Percentiles rank a stretch among this genome's conserved stretches.
phyloP scores from a whole-genome alignment of 306 rosid species.

The Arachis hypogaea region DNA sequence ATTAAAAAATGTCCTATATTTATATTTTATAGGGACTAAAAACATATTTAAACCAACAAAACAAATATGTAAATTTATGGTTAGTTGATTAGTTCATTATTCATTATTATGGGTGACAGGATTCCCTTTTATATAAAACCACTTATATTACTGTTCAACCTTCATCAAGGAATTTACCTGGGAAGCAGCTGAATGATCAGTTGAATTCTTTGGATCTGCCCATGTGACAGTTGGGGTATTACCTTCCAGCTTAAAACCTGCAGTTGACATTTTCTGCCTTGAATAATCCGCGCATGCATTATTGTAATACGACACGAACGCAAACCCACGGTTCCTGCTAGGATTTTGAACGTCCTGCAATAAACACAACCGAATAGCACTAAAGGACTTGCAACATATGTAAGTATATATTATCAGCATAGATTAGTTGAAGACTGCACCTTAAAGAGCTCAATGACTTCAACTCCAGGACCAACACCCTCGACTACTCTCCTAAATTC shows the following conservation, averaged over 20 bases:
- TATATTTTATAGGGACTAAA: neutral
- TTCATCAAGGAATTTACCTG: conserved; percentile 60
- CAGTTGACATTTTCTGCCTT: conserved; percentile 82
- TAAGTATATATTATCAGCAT: conserved; percentile 27
- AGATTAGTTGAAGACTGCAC: conserved; percentile 47
- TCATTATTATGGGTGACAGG: neutral
- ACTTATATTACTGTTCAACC: conserved; percentile 17
- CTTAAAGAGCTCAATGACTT: conserved; percentile 91
- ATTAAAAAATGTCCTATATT: no score
- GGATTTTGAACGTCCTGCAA: conserved; percentile 90
- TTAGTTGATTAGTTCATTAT: neutral
- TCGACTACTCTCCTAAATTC: conserved; percentile 78
- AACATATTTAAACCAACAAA: neutral
- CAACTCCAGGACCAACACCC: conserved; percentile 96
- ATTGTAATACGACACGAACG: conserved; percentile 91
- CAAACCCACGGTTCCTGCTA: conserved; percentile 93
- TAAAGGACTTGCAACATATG: conserved; percentile 22
- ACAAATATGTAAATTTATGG: neutral
- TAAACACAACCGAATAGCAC: conserved; percentile 18
- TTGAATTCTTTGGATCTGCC: conserved; percentile 93
- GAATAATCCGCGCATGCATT: conserved; percentile 99
- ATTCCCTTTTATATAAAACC: no score
- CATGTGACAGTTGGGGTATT: conserved; percentile 92
- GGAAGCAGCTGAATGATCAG: conserved; percentile 81
- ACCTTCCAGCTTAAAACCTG: conserved; percentile 83